Percentiles rank a stretch among this genome's conserved stretches.
Evolutionary conservation across 345 rosid genomes (phyloP).

Genomic region (Dimocarpus longan): DNA sequence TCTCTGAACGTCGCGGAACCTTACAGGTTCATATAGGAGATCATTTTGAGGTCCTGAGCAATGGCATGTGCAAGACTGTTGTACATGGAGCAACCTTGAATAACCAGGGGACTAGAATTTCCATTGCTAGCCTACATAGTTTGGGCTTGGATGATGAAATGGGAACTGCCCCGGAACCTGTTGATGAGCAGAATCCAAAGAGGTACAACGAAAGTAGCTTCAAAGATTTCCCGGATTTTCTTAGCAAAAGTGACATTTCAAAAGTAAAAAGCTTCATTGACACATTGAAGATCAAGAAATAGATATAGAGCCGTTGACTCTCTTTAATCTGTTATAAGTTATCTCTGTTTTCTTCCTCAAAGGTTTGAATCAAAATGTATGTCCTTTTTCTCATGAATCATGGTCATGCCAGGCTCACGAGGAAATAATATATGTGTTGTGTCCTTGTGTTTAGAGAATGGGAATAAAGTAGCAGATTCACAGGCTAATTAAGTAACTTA

Average conservation of each 20-base stretch:
- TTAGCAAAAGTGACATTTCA: constrained; percentile 47
- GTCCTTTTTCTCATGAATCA: no score
- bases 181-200: constrained; percentile 34
- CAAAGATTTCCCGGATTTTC: constrained; percentile 60
- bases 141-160: constrained; percentile 65
- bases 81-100: constrained; percentile 54
- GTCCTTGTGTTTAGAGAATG: no score
- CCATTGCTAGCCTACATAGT: constrained; percentile 69
- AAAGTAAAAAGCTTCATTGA: constrained; percentile 51
- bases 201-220: constrained; percentile 58
- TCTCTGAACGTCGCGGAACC: constrained; percentile 50
- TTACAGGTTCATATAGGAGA: constrained; percentile 71
- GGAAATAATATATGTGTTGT: no score
- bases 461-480: no score
- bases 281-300: constrained; percentile 42
- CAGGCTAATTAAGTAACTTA: no score
- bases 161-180: constrained; percentile 53
- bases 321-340: no score
- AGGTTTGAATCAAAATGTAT: no score
- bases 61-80: constrained; percentile 61
- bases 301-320: not conserved
- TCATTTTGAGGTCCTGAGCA: constrained; percentile 71
- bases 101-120: constrained; percentile 43
- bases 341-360: no score
- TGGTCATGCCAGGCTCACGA: no score